Conservation (phyloP, 768 basidiomycete species). For the Tulasnella sp. region DNA sequence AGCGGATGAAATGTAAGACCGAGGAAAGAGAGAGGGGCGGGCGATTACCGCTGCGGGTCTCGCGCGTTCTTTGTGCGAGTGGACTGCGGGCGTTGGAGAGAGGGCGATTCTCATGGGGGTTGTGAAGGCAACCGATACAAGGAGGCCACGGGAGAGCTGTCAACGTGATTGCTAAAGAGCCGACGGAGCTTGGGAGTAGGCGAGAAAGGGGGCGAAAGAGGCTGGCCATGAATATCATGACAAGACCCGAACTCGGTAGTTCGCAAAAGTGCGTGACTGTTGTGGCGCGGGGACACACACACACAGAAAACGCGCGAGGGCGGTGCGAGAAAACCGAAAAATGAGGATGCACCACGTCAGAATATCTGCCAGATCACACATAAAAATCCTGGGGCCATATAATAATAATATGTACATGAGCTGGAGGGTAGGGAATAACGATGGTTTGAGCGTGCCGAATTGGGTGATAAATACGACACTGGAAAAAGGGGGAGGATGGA, state of each 20-base stretch:
- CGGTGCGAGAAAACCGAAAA: background rate
- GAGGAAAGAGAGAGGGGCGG: background rate
- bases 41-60: background rate
- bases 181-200: slow-evolving; percentile 1
- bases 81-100: background rate
- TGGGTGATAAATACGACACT: background rate
- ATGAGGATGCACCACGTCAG: background rate
- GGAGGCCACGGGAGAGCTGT: background rate
- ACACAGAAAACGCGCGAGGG: background rate
- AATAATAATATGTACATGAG: no score
- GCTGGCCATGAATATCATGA: no score
- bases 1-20: background rate
- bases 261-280: background rate
- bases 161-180: background rate
- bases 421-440: background rate
- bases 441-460: background rate
- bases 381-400: no score
- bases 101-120: background rate
- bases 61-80: background rate
- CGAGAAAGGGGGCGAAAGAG: no score
- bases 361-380: background rate
- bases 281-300: background rate
- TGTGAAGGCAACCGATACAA: background rate
- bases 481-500: background rate
- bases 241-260: background rate